Conservation (phyloP, 371 early-diverging fungal species). For the Lichtheimia hyalospora region DNA sequence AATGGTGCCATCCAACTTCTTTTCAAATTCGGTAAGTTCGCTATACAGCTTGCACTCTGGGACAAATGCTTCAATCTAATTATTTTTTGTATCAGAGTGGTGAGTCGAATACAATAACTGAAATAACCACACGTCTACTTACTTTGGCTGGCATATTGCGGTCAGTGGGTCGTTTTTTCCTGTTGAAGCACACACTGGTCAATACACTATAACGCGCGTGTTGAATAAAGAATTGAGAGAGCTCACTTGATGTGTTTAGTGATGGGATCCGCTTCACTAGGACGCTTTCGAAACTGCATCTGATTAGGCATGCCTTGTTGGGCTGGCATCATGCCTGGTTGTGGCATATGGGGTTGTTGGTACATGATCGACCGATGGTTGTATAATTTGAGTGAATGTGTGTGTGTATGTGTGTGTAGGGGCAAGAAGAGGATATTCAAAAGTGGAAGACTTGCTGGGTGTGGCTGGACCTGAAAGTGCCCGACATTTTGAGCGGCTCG, state of each 20-base stretch:
- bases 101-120: neutral
- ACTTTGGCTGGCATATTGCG: slow-evolving; percentile 59
- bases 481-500: too few species aligned
- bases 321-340: slow-evolving; percentile 18
- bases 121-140: neutral
- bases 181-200: slow-evolving; percentile 12
- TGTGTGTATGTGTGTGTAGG: too few species aligned
- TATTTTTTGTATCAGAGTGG: neutral
- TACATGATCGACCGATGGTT: slow-evolving; percentile 23
- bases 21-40: slow-evolving; percentile 85
- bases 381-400: neutral
- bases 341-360: slow-evolving; percentile 26
- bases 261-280: slow-evolving; percentile 36
- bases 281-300: slow-evolving; percentile 35
- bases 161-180: slow-evolving; percentile 64
- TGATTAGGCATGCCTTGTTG: slow-evolving; percentile 19
- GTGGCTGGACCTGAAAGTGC: too few species aligned
- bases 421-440: too few species aligned
- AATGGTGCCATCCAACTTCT: slow-evolving; percentile 85
- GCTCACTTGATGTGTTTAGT: slow-evolving; percentile 43
- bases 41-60: slow-evolving; percentile 90
- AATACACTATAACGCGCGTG: neutral
- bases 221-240: neutral
- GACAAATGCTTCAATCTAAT: slow-evolving; percentile 78
- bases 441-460: too few species aligned